Conservation (phyloP, 1,284 basidiomycete species). For the Fomes fomentarius region DNA sequence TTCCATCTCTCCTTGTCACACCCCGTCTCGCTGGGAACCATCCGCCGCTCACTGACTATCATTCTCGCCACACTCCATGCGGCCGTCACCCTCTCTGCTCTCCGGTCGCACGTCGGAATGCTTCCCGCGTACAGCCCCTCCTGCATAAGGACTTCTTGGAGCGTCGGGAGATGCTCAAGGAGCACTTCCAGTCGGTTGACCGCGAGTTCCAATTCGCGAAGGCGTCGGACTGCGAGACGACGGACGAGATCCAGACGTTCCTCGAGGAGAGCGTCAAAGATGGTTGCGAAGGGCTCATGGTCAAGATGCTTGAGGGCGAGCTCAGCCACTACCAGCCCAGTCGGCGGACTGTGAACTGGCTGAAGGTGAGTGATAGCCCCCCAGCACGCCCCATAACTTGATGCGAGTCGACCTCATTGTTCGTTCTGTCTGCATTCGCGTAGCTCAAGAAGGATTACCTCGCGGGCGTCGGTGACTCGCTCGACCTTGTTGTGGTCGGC, state of each 20-base stretch:
- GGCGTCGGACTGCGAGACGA: constrained; percentile 86
- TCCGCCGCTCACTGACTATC: constrained; percentile 1
- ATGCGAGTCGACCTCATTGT: not conserved
- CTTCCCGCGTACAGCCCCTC: constrained; percentile 56
- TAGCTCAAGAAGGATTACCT: constrained; percentile 98
- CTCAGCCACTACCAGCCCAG: constrained; percentile 96
- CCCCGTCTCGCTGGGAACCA: not conserved
- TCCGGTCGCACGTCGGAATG: not conserved
- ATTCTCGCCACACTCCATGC: not conserved
- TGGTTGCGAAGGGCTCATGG: constrained; percentile 99
- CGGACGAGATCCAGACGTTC: constrained; percentile 95
- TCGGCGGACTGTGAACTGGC: constrained; percentile 94
- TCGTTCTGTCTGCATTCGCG: not conserved
- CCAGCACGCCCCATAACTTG: not conserved
- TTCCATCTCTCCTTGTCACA: no score
- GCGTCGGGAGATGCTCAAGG: constrained; percentile 75
- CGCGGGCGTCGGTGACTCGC: constrained; percentile 95
- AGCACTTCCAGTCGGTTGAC: constrained; percentile 83
- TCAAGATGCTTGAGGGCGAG: constrained; percentile 95
- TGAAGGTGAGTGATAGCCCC: constrained; percentile 74
- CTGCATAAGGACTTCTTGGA: constrained; percentile 70
- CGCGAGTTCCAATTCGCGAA: constrained; percentile 95
- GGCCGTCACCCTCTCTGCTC: not conserved
- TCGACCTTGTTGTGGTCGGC: constrained; percentile 96
- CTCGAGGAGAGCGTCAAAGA: constrained; percentile 97